These are phyloP conservation scores for Astragalus membranaceus DNA, from an alignment of 306 rosid species.

Conservation along the genomic window DNA sequence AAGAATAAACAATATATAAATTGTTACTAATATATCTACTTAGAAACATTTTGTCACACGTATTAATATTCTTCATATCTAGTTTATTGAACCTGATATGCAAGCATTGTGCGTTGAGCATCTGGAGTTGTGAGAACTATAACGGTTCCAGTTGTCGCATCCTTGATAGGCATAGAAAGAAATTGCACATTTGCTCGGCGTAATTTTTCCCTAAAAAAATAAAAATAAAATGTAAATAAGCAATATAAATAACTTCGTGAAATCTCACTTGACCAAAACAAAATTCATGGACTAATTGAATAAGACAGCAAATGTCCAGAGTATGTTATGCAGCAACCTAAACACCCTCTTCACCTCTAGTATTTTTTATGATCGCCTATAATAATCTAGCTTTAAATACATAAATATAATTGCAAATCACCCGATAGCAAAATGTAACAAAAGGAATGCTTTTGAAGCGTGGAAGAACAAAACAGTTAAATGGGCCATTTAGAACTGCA, in stretches of 20 bases:
- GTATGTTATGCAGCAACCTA: not conserved
- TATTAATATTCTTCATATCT: not conserved
- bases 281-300: not conserved
- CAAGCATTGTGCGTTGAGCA: slow-evolving; percentile 96
- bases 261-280: not conserved
- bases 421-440: not conserved
- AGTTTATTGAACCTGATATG: slow-evolving; percentile 70
- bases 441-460: not conserved
- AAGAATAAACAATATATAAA: not conserved
- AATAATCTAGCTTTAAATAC: not conserved
- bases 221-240: not conserved
- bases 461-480: not conserved
- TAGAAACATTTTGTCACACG: slow-evolving; percentile 1
- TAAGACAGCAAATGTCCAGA: not conserved
- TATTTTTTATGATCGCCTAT: not conserved
- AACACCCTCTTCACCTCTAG: not conserved
- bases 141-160: slow-evolving; percentile 93
- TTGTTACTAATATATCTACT: not conserved
- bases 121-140: slow-evolving; percentile 96
- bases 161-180: slow-evolving; percentile 69
- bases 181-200: slow-evolving; percentile 83
- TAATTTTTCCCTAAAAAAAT: slow-evolving; percentile 53
- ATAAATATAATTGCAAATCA: not conserved
- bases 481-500: not conserved
- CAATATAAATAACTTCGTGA: not conserved